Evolutionary conservation across 352 stramenopile genomes (phyloP).

Genomic region (Aphanomyces cochlioides): DNA sequence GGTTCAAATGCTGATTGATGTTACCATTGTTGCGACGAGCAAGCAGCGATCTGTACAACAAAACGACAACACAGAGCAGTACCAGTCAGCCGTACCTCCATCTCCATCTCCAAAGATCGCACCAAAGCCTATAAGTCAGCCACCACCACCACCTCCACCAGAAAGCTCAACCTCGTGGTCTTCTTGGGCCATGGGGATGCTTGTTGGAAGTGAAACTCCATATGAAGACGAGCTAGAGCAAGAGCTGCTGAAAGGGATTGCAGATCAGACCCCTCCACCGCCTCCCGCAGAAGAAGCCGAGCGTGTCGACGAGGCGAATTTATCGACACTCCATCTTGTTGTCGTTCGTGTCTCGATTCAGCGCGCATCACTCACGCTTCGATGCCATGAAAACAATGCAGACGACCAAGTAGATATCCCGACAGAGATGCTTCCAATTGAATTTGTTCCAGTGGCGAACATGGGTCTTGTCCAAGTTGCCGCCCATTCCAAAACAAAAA

Average conservation of each 20-base stretch:
- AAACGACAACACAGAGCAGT: no score
- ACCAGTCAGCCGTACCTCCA: background rate
- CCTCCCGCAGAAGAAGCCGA: background rate
- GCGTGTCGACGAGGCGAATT: background rate
- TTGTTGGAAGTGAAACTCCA: background rate
- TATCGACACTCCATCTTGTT: background rate
- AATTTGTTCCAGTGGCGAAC: conserved; percentile 77
- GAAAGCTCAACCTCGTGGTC: conserved; percentile 12
- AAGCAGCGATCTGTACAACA: no score
- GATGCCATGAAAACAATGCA: conserved; percentile 3
- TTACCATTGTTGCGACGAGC: conserved; percentile 25
- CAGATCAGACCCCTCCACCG: background rate
- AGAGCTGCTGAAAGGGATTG: conserved; percentile 12
- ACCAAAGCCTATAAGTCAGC: background rate
- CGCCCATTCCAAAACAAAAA: conserved; percentile 39
- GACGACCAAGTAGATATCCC: background rate
- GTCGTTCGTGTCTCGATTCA: conserved; percentile 27
- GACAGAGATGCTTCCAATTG: background rate
- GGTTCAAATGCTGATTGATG: conserved; percentile 71
- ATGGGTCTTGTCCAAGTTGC: conserved; percentile 69
- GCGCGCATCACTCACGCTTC: conserved; percentile 22
- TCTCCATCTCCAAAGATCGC: background rate
- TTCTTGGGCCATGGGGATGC: conserved; percentile 13
- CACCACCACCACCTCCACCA: background rate
- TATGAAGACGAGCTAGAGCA: conserved; percentile 18